These are phyloP conservation scores for Rubroshorea leprosula DNA, from an alignment of 345 rosid genomes.

Conservation along the genomic window DNA sequence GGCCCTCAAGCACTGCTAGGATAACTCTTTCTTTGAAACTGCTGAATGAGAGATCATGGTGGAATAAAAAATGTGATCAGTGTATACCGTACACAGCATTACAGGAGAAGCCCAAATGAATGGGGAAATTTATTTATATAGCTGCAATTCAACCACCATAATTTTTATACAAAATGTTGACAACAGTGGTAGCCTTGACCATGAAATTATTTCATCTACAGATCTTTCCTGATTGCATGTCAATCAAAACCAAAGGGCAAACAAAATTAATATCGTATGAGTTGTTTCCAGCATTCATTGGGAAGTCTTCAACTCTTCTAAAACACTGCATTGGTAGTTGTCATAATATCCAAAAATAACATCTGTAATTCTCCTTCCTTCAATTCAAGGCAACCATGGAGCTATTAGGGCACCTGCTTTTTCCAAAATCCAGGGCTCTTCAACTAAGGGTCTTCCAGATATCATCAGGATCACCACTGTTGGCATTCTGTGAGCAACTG, in stretches of 20 bases:
- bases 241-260: constrained; percentile 69
- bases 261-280: constrained; percentile 55
- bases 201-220: constrained; percentile 4
- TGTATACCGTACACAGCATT: no score
- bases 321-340: constrained; percentile 76
- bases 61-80: no score
- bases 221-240: constrained; percentile 9
- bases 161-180: background rate
- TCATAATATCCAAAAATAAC: constrained; percentile 62
- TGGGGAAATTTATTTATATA: no score
- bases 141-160: no score
- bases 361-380: constrained; percentile 63
- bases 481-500: constrained; percentile 54
- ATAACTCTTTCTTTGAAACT: no score
- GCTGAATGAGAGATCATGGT: no score
- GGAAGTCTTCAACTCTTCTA: constrained; percentile 43
- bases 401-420: constrained; percentile 67
- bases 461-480: constrained; percentile 55
- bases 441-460: constrained; percentile 70
- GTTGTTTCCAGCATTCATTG: constrained; percentile 35
- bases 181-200: constrained; percentile 10
- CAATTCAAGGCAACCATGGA: constrained; percentile 89
- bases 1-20: no score
- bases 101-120: no score
- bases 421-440: constrained; percentile 50